Evolutionary conservation across 2,329 filamentous ascomycete genomes (phyloP).

Genomic region (Beauveria australis): DNA sequence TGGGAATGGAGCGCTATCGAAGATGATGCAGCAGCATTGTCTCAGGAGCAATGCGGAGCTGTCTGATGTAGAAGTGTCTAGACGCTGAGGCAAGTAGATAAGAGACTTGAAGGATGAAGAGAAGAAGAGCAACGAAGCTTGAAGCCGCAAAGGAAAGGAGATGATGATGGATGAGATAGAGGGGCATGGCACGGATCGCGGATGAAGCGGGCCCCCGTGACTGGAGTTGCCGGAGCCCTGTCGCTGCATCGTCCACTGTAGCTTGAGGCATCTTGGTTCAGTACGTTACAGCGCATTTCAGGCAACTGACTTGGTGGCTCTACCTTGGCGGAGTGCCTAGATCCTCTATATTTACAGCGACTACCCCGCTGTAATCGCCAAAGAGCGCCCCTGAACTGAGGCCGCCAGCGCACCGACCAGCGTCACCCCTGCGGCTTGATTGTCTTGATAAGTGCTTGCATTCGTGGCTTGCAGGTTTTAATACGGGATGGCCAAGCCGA

Average conservation of each 20-base stretch:
- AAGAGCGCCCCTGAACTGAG: not conserved
- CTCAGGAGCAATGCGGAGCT: not conserved
- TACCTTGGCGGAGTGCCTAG: not conserved
- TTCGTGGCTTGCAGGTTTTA: not conserved
- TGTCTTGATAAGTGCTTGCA: constrained; percentile 1
- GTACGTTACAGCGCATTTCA: not conserved
- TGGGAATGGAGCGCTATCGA: not conserved
- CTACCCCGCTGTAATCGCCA: not conserved
- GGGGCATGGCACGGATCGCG: not conserved
- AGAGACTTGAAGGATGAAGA: not conserved
- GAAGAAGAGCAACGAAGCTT: not conserved
- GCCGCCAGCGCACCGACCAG: constrained; percentile 1
- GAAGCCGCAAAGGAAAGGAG: not conserved
- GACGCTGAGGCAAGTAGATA: not conserved
- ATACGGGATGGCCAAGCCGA: not conserved
- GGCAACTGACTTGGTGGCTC: too few relatives aligned
- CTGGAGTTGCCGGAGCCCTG: not conserved
- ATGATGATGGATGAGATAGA: not conserved
- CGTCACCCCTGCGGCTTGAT: not conserved
- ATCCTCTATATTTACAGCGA: not conserved
- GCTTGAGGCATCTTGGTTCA: too few relatives aligned
- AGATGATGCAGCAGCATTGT: not conserved
- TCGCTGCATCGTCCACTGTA: too few relatives aligned
- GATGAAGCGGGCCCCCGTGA: constrained; percentile 8
- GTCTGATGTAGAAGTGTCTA: not conserved